Evolutionary conservation across 306 rosid genomes (phyloP), one percentile per base, ranked within the genome.

Genomic region (Begonia masoniana): DNA sequence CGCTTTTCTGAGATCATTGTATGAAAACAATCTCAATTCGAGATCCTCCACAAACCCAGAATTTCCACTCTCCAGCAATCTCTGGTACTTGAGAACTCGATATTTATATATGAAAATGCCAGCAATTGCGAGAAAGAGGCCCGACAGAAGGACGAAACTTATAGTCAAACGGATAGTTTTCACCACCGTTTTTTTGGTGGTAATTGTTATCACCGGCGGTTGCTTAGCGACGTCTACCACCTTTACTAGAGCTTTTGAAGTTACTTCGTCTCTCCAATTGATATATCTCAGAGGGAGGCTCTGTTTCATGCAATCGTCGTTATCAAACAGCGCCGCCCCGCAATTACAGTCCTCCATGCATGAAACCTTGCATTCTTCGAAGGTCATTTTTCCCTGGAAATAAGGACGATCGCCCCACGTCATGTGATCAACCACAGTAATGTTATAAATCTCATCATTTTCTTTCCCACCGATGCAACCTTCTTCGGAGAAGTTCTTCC

Each of bases 291-390:
- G 49, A 6, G 70, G 64, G 4, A 51, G 53, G 42, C 41, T 65
- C 15, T 43, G 47, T 16, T 58, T 65, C 4, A 39, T 2, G 64
- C 64, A 65, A 13, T 0, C 3, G 0, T 0, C 1, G 6, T 36
- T 7, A 1, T 7, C 7, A 10, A 23, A 52, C 31, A 58, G 56
- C 24, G 47, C 58, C 13, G 54, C 70, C 54, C 46, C 46, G 47
- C 59, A 52, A 21, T 58, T 45, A 26, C 51, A 64, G 21, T 64
- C 68, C 23, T 12, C 46, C 41, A 64, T 39, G 56, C 68, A 56
- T 39, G 63, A 58, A 1, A 12, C 0, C 7, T 16, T 46, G 10
- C 70, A 58, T 31, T 58, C 10, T 5, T 10, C 13, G 1, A 1
- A 15, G 3, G 47, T 13, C 21, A 50, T 50, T 13, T 13, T 14